Base-by-base conservation (phyloP, 2,329 filamentous ascomycete species). In the Fusarium protoensiforme region DNA sequence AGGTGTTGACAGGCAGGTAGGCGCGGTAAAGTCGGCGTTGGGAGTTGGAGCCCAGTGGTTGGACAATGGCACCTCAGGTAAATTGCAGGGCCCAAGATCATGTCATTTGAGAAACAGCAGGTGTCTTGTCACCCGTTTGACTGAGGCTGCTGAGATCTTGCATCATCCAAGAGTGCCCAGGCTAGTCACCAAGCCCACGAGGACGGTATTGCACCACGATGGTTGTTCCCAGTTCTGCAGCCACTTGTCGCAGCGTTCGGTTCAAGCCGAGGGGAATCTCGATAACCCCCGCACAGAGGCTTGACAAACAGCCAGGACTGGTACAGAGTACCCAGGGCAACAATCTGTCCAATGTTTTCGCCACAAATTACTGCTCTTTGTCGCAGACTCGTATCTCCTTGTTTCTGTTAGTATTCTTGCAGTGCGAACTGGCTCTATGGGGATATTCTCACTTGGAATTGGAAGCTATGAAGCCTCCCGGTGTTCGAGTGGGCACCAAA, bases 151-250 rank as follows among this genome's bases (percentile, higher is more conserved):
- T 58, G 41, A 54, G 53, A 43, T 48, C 36, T 60, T 46, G 35
- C 57, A 31, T 53, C 64, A 22, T 56, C 31, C 22, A 35, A 20
- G 20, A 60, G 43, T 31, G 39, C 14, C 35, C 24, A 64, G 27
- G 58, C 58, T 35, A 53, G 57, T 61, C 39, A 58, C 33, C 61
- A 54, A 46, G 36, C 56, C 65, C 71, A 51, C 62, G 59, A 58
- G 41, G 38, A 64, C 36, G 68, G 61, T 67, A 74, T 72, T 69
- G 71, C 71, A 61, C 61, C 71, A 61, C 61, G 39, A 67, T 72
- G 48, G 57, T 65, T 54, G 41, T 20, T 38, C 69, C 61, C 38
- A 41, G 38, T 35, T 68, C 38, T 64, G 41, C 60, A 51, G 57
- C 69, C 38, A 35, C 65, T 72, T 61, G 68, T 72, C 57, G 54